Evolutionary conservation across 1,284 basidiomycete species (phyloP).

Genomic region (Malassezia slooffiae): DNA sequence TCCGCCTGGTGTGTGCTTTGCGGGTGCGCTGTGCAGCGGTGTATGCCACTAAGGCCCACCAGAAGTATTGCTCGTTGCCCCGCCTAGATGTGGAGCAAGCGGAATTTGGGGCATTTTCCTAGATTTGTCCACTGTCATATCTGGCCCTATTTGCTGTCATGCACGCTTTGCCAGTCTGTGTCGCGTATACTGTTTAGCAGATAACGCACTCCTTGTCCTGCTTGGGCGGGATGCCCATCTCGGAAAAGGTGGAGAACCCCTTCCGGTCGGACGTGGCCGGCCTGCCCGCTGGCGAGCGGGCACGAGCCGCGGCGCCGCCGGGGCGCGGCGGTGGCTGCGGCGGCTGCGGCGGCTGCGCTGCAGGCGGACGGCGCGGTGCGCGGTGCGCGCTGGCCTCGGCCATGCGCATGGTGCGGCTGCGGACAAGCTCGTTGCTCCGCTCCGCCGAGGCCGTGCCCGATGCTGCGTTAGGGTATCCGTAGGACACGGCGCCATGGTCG

Average conservation of each 20-base stretch:
- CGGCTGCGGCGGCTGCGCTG: conserved; percentile 11
- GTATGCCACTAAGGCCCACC: no score
- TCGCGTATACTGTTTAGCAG: neutral
- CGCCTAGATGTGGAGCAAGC: no score
- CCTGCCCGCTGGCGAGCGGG: no score
- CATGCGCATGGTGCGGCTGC: conserved; percentile 7
- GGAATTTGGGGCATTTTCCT: no score
- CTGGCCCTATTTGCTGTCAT: no score
- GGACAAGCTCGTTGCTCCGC: conserved; percentile 14
- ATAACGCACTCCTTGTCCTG: conserved; percentile 62
- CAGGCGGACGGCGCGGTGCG: neutral
- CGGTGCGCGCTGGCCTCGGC: conserved; percentile 11
- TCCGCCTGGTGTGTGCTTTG: no score
- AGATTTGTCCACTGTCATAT: no score
- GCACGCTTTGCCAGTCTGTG: neutral
- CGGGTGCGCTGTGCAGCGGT: no score
- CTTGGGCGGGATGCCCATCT: conserved; percentile 73
- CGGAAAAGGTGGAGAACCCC: conserved; percentile 68
- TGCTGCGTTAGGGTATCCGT: no score
- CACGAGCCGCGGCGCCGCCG: conserved; percentile 7
- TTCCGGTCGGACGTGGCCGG: conserved; percentile 47
- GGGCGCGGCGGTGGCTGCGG: conserved; percentile 8
- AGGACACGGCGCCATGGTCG: neutral
- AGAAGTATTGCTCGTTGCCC: no score
- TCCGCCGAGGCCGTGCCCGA: conserved; percentile 20